These are phyloP conservation scores for Melastoma malabathricum DNA, from an alignment of 345 rosid species.

Conservation along the genomic window DNA sequence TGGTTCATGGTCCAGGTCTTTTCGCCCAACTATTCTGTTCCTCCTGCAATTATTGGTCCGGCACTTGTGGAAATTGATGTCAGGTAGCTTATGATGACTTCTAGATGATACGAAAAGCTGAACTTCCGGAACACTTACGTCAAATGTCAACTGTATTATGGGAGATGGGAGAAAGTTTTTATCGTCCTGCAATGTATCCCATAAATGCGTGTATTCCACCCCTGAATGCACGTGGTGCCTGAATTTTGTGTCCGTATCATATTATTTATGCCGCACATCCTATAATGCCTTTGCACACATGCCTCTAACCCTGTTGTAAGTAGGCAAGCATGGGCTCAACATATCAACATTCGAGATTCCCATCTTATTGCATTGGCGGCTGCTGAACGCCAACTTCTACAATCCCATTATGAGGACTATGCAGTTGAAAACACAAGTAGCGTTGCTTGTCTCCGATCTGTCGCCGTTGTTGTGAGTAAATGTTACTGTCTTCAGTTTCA, in stretches of 20 bases:
- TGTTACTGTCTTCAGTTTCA: background rate
- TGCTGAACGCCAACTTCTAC: slow-evolving; percentile 36
- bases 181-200: too few relatives aligned
- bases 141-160: too few relatives aligned
- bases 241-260: too few relatives aligned
- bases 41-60: slow-evolving; percentile 25
- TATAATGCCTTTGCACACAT: too few relatives aligned
- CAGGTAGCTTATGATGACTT: slow-evolving; percentile 20
- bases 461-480: slow-evolving; percentile 36
- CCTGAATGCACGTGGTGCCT: too few relatives aligned
- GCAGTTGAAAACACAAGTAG: slow-evolving; percentile 35
- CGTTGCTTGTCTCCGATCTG: slow-evolving; percentile 45
- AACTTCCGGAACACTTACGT: background rate
- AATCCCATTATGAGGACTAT: slow-evolving; percentile 44
- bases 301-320: background rate
- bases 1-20: slow-evolving; percentile 22
- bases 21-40: slow-evolving; percentile 52
- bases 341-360: slow-evolving; percentile 36
- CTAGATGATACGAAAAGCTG: background rate
- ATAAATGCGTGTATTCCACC: too few relatives aligned
- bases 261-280: too few relatives aligned
- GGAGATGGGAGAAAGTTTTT: too few relatives aligned
- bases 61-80: slow-evolving; percentile 45
- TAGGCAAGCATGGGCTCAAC: slow-evolving; percentile 56
- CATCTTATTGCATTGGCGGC: slow-evolving; percentile 45